These are phyloP conservation scores for Solanum hybrid DNA, from an alignment of 305 asterid genomes.

Conservation along the genomic window DNA sequence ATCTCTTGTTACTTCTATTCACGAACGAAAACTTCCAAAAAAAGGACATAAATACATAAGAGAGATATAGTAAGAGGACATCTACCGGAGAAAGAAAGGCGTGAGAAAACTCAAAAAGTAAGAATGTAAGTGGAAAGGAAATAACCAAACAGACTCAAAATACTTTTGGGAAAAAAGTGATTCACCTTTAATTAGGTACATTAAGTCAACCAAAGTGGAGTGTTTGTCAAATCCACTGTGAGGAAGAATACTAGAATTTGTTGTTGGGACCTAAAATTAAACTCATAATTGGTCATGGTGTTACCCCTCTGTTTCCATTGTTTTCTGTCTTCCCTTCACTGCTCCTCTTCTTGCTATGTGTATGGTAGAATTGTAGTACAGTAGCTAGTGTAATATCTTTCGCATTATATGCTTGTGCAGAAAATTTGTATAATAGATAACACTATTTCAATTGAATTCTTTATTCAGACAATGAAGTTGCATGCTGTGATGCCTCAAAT, in stretches of 20 bases:
- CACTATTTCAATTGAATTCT: neutral
- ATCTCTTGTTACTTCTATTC: neutral
- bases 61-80: neutral
- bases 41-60: neutral
- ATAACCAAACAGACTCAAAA: neutral
- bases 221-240: neutral
- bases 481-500: conserved; percentile 3
- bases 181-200: neutral
- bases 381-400: neutral
- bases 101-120: neutral
- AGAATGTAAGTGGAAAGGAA: neutral
- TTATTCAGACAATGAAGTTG: conserved; percentile 1
- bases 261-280: neutral
- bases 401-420: neutral
- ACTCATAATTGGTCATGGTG: neutral
- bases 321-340: neutral
- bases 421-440: neutral
- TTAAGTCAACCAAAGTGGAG: neutral
- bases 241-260: neutral
- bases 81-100: neutral
- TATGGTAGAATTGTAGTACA: neutral
- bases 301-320: neutral
- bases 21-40: neutral
- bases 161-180: neutral
- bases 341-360: neutral